Evolutionary conservation across 495 filamentous ascomycete genomes (phyloP), one percentile per base, ranked within the genome.

Genomic region (Trichoderma orchidacearum): DNA sequence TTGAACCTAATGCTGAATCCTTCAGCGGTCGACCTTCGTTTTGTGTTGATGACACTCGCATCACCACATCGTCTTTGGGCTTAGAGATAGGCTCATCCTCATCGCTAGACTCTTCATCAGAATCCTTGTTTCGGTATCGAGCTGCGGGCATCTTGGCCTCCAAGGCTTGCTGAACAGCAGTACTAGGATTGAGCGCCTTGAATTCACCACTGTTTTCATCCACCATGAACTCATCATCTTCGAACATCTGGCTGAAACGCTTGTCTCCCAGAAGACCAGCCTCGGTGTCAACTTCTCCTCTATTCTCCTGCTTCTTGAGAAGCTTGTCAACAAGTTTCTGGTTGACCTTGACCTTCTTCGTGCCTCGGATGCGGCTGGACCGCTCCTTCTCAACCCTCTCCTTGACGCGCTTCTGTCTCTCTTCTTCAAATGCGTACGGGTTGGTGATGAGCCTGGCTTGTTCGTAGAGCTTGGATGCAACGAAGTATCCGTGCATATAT

Each of bases 401-500:
- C 67, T 88, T 87, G 53, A 97, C 76, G 55, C 85, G 80, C 74
- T 95, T 94, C 31, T 83, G 83, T 36, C 90, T 80, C 66, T 95
- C 86, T 61, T 95, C 85, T 61, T 95, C 87, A 81, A 86, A 93
- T 57, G 93, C 77, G 65, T 90, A 94, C 1, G 93, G 93, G 69
- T 96, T 91, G 36, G 86, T 81, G 58, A 96, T 94, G 57, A 98
- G 71, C 27, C 86, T 72, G n/a, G 91, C 93, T 69, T 97, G 89
- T 59, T 97, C 94, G 65, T 96, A 96, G 25, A 99, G 66, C 53
- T 86, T 83, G 62, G 94, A 89, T 56, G 86, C 86, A 11, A 96
- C 89, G 70, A 98, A 98, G 77, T 93, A 96, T 59, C 93, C 93
- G 67, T 97, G 92, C 94, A 97, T 96, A 64, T 96, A 97, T 48